Evolutionary conservation across 2,329 filamentous ascomycete genomes (phyloP).

Genomic region (Aspergillus jensenii): DNA sequence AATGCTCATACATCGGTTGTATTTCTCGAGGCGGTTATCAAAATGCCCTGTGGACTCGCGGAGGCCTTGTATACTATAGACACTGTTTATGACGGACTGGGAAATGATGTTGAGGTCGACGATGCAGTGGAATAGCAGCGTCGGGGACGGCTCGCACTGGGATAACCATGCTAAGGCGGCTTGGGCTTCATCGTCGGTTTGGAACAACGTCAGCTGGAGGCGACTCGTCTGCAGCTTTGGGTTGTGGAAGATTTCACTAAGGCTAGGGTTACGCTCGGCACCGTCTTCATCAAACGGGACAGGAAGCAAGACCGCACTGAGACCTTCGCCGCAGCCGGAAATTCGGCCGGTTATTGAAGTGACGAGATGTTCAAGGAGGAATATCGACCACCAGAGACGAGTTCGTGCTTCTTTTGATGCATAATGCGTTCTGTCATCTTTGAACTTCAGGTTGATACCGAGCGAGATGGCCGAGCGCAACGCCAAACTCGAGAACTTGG

Average conservation of each 20-base stretch:
- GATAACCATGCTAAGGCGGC: constrained; percentile 21
- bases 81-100: constrained; percentile 36
- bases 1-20: constrained; percentile 29
- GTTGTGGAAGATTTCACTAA: constrained; percentile 27
- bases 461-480: constrained; percentile 41
- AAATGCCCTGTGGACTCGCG: constrained; percentile 29
- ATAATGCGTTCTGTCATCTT: constrained; percentile 33
- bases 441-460: constrained; percentile 43
- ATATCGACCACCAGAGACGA: constrained; percentile 47
- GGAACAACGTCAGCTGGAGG: constrained; percentile 31
- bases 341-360: constrained; percentile 43
- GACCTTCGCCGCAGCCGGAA: constrained; percentile 37
- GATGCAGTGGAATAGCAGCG: constrained; percentile 39
- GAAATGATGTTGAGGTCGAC: constrained; percentile 39
- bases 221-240: constrained; percentile 15
- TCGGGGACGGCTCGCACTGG: constrained; percentile 27
- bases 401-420: constrained; percentile 41
- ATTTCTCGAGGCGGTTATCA: constrained; percentile 35
- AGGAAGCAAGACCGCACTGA: constrained; percentile 40
- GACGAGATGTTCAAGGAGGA: constrained; percentile 41
- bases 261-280: constrained; percentile 26
- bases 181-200: constrained; percentile 17
- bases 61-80: constrained; percentile 41
- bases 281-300: constrained; percentile 38
- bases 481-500: constrained; percentile 41